Evolutionary conservation across 1,284 basidiomycete genomes (phyloP).

Genomic region (Ganoderma leucocontextum): DNA sequence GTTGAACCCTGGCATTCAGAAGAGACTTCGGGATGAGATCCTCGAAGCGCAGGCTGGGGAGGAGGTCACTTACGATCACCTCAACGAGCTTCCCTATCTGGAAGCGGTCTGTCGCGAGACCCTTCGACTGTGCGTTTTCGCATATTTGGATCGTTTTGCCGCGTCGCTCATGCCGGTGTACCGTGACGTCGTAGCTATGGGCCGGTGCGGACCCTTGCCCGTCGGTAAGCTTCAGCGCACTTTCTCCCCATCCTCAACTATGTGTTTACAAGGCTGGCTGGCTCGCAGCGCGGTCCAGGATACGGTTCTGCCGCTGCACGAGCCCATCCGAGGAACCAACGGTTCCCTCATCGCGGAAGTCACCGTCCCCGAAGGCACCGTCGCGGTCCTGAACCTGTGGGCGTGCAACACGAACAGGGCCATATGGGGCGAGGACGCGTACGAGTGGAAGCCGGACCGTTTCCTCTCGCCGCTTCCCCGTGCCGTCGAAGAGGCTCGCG

Average conservation of each 20-base stretch:
- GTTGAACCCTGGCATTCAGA: constrained; percentile 12
- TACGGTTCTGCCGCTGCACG: constrained; percentile 36
- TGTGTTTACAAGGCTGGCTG: constrained; percentile 17
- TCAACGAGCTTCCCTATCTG: constrained; percentile 43
- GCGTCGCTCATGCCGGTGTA: too few species aligned
- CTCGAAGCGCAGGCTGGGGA: constrained; percentile 24
- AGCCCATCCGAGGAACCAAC: constrained; percentile 33
- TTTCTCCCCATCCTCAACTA: not conserved
- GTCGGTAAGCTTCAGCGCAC: constrained; percentile 2
- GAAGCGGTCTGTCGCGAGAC: constrained; percentile 46
- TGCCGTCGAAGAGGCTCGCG: constrained; percentile 31
- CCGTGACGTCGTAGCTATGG: not conserved
- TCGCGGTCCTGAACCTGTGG: constrained; percentile 54
- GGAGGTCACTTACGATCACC: constrained; percentile 40
- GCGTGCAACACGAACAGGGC: constrained; percentile 53
- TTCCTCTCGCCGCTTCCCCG: constrained; percentile 39
- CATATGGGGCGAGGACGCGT: constrained; percentile 65
- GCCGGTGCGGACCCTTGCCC: constrained; percentile 5
- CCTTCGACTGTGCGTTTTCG: constrained; percentile 36
- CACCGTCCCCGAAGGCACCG: constrained; percentile 19
- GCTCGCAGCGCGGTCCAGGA: constrained; percentile 28
- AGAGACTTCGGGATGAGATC: constrained; percentile 37
- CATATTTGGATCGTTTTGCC: too few species aligned
- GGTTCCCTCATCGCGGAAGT: constrained; percentile 49
- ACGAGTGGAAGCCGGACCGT: constrained; percentile 54